Evolutionary conservation across 768 basidiomycete genomes (phyloP).

Genomic region (Rhizopogon rudus): DNA sequence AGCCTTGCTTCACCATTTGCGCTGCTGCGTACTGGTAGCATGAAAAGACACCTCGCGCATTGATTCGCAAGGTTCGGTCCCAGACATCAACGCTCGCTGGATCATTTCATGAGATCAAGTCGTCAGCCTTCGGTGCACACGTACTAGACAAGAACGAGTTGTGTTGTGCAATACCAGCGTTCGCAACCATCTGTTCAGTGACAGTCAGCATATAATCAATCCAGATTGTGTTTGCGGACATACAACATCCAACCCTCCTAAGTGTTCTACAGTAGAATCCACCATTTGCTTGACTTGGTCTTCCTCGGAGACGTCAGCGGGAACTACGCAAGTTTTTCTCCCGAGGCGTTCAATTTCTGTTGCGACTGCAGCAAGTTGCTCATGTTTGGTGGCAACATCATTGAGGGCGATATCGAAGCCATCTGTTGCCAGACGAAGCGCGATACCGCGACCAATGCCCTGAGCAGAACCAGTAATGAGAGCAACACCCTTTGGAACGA

Average conservation of each 20-base stretch:
- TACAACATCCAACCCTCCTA: slow-evolving; percentile 8
- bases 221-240: background rate
- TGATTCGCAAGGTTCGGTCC: slow-evolving; percentile 43
- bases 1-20: slow-evolving; percentile 52
- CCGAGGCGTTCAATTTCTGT: slow-evolving; percentile 17
- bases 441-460: slow-evolving; percentile 22
- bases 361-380: slow-evolving; percentile 7
- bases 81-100: slow-evolving; percentile 31
- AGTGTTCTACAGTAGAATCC: slow-evolving; percentile 7
- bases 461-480: slow-evolving; percentile 27
- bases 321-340: slow-evolving; percentile 10
- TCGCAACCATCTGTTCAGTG: slow-evolving; percentile 14
- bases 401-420: slow-evolving; percentile 26
- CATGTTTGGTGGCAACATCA: slow-evolving; percentile 16
- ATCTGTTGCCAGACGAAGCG: slow-evolving; percentile 14
- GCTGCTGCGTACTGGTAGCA: slow-evolving; percentile 61
- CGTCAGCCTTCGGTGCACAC: background rate
- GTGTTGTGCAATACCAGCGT: slow-evolving; percentile 1
- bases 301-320: slow-evolving; percentile 18
- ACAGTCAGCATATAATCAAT: background rate
- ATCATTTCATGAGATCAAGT: background rate
- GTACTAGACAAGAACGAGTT: slow-evolving; percentile 1
- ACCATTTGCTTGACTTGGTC: slow-evolving; percentile 20
- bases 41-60: slow-evolving; percentile 52
- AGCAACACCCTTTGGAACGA: slow-evolving; percentile 21